phyloP scores from a whole-genome alignment of 495 filamentous ascomycete genomes.

The Xylaria venustula region DNA sequence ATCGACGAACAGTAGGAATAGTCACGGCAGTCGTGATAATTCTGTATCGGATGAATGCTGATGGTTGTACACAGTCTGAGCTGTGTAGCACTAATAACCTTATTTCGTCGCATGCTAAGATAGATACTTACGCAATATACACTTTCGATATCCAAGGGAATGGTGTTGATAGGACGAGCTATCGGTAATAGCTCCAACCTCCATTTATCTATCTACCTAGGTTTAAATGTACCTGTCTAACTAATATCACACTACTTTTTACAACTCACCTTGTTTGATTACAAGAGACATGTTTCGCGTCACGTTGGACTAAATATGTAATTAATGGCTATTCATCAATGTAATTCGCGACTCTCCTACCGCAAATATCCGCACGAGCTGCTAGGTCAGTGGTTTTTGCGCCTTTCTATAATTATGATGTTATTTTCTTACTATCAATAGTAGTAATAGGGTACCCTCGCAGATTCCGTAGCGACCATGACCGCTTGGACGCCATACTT shows the following conservation, averaged over 20 bases:
- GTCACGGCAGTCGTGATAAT: too few species aligned
- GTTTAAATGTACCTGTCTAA: background rate
- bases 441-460: background rate
- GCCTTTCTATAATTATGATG: background rate
- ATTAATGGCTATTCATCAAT: background rate
- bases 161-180: too few species aligned
- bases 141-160: too few species aligned
- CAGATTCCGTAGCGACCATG: background rate
- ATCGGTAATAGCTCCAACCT: background rate
- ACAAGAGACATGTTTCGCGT: constrained; percentile 8
- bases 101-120: background rate
- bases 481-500: background rate
- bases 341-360: background rate
- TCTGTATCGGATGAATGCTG: constrained; percentile 1
- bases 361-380: background rate
- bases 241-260: constrained; percentile 7
- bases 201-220: too few species aligned
- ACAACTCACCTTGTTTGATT: constrained; percentile 6
- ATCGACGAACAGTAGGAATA: too few species aligned
- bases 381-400: background rate
- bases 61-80: background rate
- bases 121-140: background rate
- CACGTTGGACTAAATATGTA: constrained; percentile 9
- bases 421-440: background rate
- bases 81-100: constrained; percentile 8